Percentiles rank a stretch among this genome's conserved stretches.
Evolutionary conservation across 2,329 filamentous ascomycete genomes (phyloP).

Genomic region (Fusarium brachygibbosum): DNA sequence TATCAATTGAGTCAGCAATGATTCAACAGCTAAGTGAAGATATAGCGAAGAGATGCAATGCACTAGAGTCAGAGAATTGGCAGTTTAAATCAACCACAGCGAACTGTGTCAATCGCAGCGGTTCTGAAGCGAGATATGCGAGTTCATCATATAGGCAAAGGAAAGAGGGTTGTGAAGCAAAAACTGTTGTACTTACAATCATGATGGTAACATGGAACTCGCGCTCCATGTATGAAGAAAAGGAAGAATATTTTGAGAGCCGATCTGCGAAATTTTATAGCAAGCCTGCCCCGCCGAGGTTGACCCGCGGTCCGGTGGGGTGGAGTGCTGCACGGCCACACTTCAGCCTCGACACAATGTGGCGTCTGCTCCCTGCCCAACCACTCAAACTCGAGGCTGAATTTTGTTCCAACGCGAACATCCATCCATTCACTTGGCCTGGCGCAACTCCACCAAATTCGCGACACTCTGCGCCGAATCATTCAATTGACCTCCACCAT

Average conservation of each 20-base stretch:
- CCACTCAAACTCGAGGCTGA: conserved; percentile 50
- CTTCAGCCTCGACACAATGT: conserved; percentile 34
- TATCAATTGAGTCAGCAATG: conserved; percentile 45
- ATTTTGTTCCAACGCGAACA: conserved; percentile 53
- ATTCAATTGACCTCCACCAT: conserved; percentile 46
- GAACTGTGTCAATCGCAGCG: conserved; percentile 65
- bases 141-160: conserved; percentile 57
- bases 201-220: conserved; percentile 54
- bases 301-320: conserved; percentile 34
- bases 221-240: conserved; percentile 48
- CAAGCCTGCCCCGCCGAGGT: conserved; percentile 29
- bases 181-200: conserved; percentile 54
- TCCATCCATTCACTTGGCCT: conserved; percentile 29
- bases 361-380: conserved; percentile 38
- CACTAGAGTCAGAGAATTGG: conserved; percentile 55
- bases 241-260: conserved; percentile 19
- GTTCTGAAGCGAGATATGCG: conserved; percentile 62
- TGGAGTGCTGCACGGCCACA: neutral
- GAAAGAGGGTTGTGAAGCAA: neutral
- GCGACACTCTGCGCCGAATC: conserved; percentile 45
- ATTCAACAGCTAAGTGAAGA: conserved; percentile 13
- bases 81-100: conserved; percentile 60
- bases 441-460: conserved; percentile 48
- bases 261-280: conserved; percentile 43
- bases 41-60: conserved; percentile 27